Percentiles rank a stretch among this genome's conserved stretches.
Conservation (phyloP, 768 basidiomycete species). For the Lepiota venenata region DNA sequence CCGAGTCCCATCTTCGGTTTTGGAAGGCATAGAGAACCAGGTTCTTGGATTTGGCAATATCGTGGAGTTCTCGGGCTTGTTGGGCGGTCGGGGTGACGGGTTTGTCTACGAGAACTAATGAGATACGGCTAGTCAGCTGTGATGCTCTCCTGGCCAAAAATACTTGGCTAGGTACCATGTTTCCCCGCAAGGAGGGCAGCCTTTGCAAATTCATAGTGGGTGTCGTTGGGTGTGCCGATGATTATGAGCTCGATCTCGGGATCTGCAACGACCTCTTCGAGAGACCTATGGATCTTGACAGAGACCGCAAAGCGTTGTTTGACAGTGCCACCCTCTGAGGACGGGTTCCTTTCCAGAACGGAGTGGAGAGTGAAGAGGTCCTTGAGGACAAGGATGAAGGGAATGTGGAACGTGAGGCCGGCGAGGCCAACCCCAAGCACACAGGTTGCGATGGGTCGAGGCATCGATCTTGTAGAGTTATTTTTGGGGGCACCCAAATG, state of each 20-base stretch:
- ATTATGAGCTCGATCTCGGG: conserved; percentile 64
- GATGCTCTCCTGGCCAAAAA: background rate
- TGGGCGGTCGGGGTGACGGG: conserved; percentile 61
- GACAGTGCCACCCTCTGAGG: conserved; percentile 57
- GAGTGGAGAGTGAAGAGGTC: conserved; percentile 67
- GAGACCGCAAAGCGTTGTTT: conserved; percentile 60
- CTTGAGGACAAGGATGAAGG: conserved; percentile 72
- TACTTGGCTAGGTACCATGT: conserved; percentile 45
- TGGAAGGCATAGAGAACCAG: conserved; percentile 71
- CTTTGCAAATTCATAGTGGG: conserved; percentile 69
- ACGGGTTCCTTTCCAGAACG: conserved; percentile 73
- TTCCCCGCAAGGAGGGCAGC: conserved; percentile 65
- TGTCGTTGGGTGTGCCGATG: conserved; percentile 70
- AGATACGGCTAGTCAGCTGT: background rate
- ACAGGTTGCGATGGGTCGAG: conserved; percentile 60
- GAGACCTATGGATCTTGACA: conserved; percentile 52
- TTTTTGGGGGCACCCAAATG: too few species aligned
- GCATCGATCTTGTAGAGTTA: conserved; percentile 19
- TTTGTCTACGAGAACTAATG: conserved; percentile 74
- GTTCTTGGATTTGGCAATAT: conserved; percentile 54
- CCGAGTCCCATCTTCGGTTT: conserved; percentile 77
- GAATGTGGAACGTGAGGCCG: conserved; percentile 76
- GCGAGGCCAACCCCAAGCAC: conserved; percentile 77
- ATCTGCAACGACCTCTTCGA: conserved; percentile 62
- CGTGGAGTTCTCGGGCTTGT: conserved; percentile 59